Conservation (phyloP, 176 grass and related monocot species). For the Avena atlantica region DNA sequence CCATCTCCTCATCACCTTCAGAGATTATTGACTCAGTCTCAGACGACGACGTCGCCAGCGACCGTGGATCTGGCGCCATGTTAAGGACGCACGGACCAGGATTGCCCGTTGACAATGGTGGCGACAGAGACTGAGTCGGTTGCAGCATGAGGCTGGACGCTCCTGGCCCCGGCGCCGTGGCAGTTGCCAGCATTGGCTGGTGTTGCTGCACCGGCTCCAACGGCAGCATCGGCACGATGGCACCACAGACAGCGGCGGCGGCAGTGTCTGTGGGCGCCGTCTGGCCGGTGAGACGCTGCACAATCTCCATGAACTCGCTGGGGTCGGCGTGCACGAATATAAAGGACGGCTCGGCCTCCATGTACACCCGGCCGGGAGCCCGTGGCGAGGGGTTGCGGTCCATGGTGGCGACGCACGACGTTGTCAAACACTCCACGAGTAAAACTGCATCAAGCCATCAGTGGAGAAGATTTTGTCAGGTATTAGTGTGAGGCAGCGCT, state of each 20-base stretch:
- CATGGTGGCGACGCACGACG: slow-evolving; percentile 8
- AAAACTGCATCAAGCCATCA: neutral
- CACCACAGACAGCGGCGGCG: neutral
- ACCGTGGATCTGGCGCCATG: neutral
- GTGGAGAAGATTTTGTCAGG: neutral
- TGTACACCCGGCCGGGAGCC: neutral
- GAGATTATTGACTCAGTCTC: no score
- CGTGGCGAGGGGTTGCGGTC: slow-evolving; percentile 10
- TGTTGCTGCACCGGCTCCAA: no score
- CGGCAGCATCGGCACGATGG: no score
- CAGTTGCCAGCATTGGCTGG: neutral
- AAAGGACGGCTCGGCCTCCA: neutral
- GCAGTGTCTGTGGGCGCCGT: neutral
- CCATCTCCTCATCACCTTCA: no score
- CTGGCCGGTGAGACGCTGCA: slow-evolving; percentile 48
- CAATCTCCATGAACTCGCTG: slow-evolving; percentile 44
- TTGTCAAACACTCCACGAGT: neutral
- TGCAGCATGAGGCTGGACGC: neutral
- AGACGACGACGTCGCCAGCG: neutral
- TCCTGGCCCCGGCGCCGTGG: neutral
- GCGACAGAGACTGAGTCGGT: neutral
- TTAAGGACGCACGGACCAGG: neutral
- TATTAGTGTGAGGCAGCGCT: neutral
- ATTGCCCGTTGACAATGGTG: neutral
- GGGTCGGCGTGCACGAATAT: neutral